Conservation (phyloP, 2,329 filamentous ascomycete species). For the Ceratocystis colombiana region DNA sequence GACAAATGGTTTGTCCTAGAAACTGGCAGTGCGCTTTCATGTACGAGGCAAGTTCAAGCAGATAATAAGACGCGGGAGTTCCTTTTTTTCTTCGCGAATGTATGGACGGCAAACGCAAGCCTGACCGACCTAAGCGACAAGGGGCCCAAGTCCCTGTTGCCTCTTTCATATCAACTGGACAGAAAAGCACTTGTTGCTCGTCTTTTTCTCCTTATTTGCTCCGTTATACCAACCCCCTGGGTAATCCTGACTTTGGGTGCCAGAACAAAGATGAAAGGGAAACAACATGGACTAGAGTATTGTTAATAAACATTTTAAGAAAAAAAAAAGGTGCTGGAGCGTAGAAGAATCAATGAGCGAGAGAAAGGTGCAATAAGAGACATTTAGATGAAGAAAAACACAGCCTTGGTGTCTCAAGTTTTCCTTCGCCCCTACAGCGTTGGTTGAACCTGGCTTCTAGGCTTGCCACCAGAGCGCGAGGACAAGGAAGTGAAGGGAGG, state of each 20-base stretch:
- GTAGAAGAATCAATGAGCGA: not conserved
- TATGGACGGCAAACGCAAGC: not conserved
- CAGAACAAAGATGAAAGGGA: not conserved
- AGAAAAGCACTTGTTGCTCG: no score
- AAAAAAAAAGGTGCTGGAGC: not conserved
- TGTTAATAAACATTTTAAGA: not conserved
- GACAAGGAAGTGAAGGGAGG: not conserved
- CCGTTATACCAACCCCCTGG: no score
- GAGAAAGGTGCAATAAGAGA: not conserved
- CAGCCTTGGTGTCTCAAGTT: not conserved
- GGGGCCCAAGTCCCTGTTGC: no score
- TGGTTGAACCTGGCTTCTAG: not conserved
- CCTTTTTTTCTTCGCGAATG: not conserved
- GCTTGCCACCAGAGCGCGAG: not conserved
- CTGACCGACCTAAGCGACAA: no score
- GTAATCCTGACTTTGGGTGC: no score
- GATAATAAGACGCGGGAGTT: not conserved
- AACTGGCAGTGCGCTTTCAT: not conserved
- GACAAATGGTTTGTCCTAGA: not conserved
- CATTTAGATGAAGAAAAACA: not conserved
- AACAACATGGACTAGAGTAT: not conserved
- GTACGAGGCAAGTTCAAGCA: not conserved
- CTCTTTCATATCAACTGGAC: no score
- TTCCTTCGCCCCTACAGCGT: not conserved
- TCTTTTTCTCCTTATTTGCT: no score